Percentiles rank a stretch among this genome's conserved stretches.
phyloP scores from a whole-genome alignment of 2,329 filamentous ascomycete species.

The Fusarium euwallaceae region DNA sequence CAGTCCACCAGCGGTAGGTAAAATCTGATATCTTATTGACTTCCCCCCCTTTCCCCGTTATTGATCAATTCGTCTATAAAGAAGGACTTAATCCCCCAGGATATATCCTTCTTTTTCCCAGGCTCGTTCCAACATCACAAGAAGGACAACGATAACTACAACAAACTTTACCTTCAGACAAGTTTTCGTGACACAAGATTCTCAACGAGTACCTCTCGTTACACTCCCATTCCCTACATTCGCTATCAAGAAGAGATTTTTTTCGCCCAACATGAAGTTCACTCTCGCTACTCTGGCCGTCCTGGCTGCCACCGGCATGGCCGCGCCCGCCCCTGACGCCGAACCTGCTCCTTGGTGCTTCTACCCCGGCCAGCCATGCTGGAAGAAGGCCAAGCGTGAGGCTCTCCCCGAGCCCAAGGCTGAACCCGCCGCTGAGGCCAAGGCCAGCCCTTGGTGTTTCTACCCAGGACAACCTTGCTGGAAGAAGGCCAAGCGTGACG shows the following conservation, averaged over 20 bases:
- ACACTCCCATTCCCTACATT: constrained; percentile 15
- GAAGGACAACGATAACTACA: constrained; percentile 28
- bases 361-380: constrained; percentile 13
- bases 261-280: constrained; percentile 46
- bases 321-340: constrained; percentile 16
- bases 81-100: constrained; percentile 3
- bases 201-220: constrained; percentile 34
- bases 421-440: constrained; percentile 18
- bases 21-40: neutral
- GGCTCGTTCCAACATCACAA: constrained; percentile 42
- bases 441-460: constrained; percentile 13
- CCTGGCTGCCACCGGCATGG: constrained; percentile 32
- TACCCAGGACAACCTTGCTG: constrained; percentile 18
- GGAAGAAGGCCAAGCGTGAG: constrained; percentile 32
- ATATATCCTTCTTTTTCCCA: constrained; percentile 28
- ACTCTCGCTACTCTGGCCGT: constrained; percentile 44
- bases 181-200: constrained; percentile 12
- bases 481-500: constrained; percentile 24
- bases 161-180: constrained; percentile 34
- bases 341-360: constrained; percentile 15
- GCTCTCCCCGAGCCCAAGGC: constrained; percentile 21
- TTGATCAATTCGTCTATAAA: constrained; percentile 38
- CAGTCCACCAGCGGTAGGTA: constrained; percentile 5
- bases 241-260: constrained; percentile 13
- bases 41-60: neutral